A percentile compares a stretch with the other conserved stretches of the same genome.
Conservation (phyloP, 192 early-diverging fungal species). For the Physocladia obscura region DNA sequence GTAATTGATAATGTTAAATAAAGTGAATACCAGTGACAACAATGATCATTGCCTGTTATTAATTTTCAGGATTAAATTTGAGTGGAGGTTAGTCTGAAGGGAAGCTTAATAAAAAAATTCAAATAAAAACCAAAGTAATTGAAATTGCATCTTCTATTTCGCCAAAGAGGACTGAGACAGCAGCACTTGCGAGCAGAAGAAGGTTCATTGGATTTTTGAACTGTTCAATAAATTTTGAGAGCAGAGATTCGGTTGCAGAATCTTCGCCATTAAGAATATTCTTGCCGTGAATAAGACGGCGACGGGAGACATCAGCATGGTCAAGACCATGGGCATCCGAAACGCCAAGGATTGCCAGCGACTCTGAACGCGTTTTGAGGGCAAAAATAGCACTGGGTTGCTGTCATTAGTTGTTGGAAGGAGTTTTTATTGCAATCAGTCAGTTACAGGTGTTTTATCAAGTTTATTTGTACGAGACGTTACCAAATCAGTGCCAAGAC, state of each 20-base stretch:
- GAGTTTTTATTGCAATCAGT: no score
- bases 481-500: no score
- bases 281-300: not conserved
- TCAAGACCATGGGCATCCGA: not conserved
- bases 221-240: slow-evolving; percentile 77
- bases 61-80: not conserved
- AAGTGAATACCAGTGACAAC: slow-evolving; percentile 71
- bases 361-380: not conserved
- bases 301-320: not conserved
- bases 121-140: slow-evolving; percentile 69
- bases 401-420: no score
- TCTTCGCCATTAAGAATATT: slow-evolving; percentile 23
- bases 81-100: no score
- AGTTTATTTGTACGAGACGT: no score
- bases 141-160: slow-evolving; percentile 81
- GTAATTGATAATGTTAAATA: not conserved
- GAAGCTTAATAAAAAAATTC: not conserved
- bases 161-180: slow-evolving; percentile 71
- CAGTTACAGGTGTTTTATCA: no score
- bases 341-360: slow-evolving; percentile 7
- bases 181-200: slow-evolving; percentile 71
- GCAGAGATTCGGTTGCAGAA: slow-evolving; percentile 65
- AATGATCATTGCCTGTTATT: slow-evolving; percentile 67
- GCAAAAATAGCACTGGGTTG: slow-evolving; percentile 1
- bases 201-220: slow-evolving; percentile 85